Evolutionary conservation across 2,329 filamentous ascomycete genomes (phyloP), one percentile per base, ranked within the genome.

Genomic region (Colletotrichum liriopes): DNA sequence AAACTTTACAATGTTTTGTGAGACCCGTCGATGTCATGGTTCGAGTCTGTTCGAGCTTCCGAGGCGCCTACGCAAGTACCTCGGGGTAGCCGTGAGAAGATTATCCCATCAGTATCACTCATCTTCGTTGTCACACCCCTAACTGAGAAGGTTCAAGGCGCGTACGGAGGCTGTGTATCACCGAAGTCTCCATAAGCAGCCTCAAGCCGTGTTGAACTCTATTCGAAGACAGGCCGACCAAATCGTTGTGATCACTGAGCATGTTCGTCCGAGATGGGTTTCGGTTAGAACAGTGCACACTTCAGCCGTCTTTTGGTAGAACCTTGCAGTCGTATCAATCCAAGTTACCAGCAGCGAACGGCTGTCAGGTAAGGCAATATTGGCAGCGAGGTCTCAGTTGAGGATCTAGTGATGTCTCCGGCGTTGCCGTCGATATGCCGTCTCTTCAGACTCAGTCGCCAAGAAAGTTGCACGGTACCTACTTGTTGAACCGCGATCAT

Each of bases 181-280:
- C n/a, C 11, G 52, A 37, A 23, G 26, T 5, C 26, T 16, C 16
- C 6, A 26, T 47, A 37, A 54, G 43, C 59, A 37, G 20, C 29
- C 65, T 45, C 35, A 20, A 35, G 45, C 56, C n/a, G 20, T 23
- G 20, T 23, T n/a, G 9, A 63, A 63, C 58, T 63, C 6, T 62
- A 26, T 37, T 32, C 26, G 26, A 37, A 18, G 58, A 29, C 39
- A 45, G 35, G 32, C 9, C 12, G 20, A n/a, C 26, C 20, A 35
- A 16, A 14, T 29, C 20, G 6, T 37, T 8, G 35, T n/a, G 18
- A 18, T 52, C 26, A 16, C 41, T 12, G 9, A 59, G 37, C n/a
- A 23, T 37, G 52, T 29, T 65, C 52, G 41, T 37, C 63, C 20
- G 3, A 18, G 2, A 51, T 5, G 14, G 35, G 45, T 41, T 29